Conservation (phyloP, 257 asterid genomes). For the Oldenlandia corymbosa region DNA sequence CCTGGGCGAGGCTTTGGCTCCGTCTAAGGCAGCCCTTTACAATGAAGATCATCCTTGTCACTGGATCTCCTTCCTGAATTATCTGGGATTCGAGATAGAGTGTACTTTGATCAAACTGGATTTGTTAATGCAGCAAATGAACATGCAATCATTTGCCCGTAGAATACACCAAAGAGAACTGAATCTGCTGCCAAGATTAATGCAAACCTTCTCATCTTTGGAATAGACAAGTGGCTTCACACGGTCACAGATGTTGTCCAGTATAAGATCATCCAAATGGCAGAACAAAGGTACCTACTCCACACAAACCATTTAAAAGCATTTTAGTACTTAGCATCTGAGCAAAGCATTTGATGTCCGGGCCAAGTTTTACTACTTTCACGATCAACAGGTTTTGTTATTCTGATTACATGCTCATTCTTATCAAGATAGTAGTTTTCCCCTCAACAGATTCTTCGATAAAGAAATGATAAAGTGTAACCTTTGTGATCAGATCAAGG, state of each 20-base stretch:
- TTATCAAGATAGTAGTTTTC: no score
- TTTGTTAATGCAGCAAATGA: background rate
- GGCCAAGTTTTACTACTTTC: background rate
- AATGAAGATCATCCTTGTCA: slow-evolving; percentile 26
- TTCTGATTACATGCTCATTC: background rate
- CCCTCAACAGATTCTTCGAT: no score
- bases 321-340: no score
- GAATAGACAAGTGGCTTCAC: slow-evolving; percentile 18
- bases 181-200: background rate
- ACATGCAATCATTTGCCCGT: background rate
- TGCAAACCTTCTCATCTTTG: slow-evolving; percentile 22
- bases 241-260: slow-evolving; percentile 26
- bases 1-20: slow-evolving; percentile 23
- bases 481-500: slow-evolving; percentile 29
- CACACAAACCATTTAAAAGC: background rate
- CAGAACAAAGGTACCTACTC: slow-evolving; percentile 24
- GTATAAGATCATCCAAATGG: slow-evolving; percentile 22
- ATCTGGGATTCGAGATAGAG: slow-evolving; percentile 15
- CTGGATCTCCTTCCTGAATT: slow-evolving; percentile 34
- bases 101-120: background rate
- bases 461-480: background rate
- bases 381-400: background rate
- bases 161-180: background rate
- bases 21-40: slow-evolving; percentile 26
- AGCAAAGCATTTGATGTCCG: background rate